These are phyloP conservation scores for Neurospora hispaniola DNA, from an alignment of 495 filamentous ascomycete genomes.

Conservation along the genomic window DNA sequence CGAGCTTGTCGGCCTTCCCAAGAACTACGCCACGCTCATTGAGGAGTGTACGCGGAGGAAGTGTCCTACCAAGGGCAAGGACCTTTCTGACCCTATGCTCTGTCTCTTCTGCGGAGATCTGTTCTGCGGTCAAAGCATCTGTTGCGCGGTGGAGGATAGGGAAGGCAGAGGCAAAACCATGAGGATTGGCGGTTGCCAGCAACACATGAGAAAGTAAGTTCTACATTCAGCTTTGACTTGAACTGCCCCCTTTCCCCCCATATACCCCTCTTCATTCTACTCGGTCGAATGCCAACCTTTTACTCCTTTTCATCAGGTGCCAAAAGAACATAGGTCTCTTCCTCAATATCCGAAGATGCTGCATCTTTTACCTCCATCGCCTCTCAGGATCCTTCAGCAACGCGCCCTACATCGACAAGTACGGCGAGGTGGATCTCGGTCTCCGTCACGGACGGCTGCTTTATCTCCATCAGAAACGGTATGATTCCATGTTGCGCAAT, in stretches of 20 bases:
- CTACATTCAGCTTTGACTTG: background rate
- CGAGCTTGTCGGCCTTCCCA: slow-evolving; percentile 85
- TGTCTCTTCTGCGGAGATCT: slow-evolving; percentile 95
- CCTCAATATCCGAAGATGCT: slow-evolving; percentile 93
- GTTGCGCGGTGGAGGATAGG: slow-evolving; percentile 60
- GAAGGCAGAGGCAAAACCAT: slow-evolving; percentile 23
- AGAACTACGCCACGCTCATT: slow-evolving; percentile 84
- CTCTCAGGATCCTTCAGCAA: slow-evolving; percentile 72
- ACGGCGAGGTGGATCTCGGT: slow-evolving; percentile 85
- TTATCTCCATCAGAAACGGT: slow-evolving; percentile 85
- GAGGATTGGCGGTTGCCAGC: slow-evolving; percentile 69
- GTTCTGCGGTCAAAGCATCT: slow-evolving; percentile 88
- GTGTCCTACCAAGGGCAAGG: slow-evolving; percentile 84
- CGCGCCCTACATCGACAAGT: slow-evolving; percentile 87
- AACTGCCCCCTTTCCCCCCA: background rate
- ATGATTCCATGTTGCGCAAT: slow-evolving; percentile 75
- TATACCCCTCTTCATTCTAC: background rate
- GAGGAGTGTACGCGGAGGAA: slow-evolving; percentile 77
- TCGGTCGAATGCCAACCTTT: background rate
- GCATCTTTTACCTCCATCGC: slow-evolving; percentile 72
- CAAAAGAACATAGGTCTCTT: slow-evolving; percentile 81
- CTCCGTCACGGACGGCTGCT: slow-evolving; percentile 74
- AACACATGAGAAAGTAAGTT: slow-evolving; percentile 77
- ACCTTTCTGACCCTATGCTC: slow-evolving; percentile 76
- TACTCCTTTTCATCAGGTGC: slow-evolving; percentile 44